Evolutionary conservation across 495 filamentous ascomycete species (phyloP), one percentile per base, ranked within the genome.

Genomic region (Neurospora sp.): DNA sequence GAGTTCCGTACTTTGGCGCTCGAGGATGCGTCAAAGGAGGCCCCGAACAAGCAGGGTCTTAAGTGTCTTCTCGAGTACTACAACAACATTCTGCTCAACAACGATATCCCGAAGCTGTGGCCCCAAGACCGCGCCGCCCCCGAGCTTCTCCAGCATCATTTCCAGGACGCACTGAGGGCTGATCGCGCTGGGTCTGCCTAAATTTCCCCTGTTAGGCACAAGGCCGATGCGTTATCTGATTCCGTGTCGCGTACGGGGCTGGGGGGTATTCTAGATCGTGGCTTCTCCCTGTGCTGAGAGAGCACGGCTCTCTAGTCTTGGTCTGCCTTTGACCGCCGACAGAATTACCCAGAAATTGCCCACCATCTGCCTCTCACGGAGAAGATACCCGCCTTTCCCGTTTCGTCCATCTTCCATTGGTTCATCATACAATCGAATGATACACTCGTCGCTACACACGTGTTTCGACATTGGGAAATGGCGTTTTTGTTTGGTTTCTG

Each of bases 1-100:
- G 92, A 96, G 80, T 96, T 96, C 82, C 86, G 89, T 74, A 81
- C 83, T 74, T 84, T 87, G 77, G 92, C 94, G 71, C 80, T 91
- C 73, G 90, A 91, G 76, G 93, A 97, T 78, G 83, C 82, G 71
- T 75, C 77, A 42, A 78, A 81, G 73, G 45, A 74, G 2, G 53
- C 61, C 8, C 73, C 78, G 10, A 40, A 68, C 22, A 73, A 47
- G 39, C 53, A 40, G 14, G 79, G 80, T 9, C 71, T 81, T 71
- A 77, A 76, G 69, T 47, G 41, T 39, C 75, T 81, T 1, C 70
- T 79, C 12, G 71, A 74, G 2, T 80, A 79, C 69, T 81, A 80
- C 73, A 69, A 78, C 27, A 79, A 69, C 65, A 73, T 80, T 12
- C 42, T 80, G n/a, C 59, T 78, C 45, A 53, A 77, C 18, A 74